Evolutionary conservation across 352 stramenopile genomes (phyloP), one percentile per base, ranked within the genome.

Genomic region (Globisporangium radiosum): DNA sequence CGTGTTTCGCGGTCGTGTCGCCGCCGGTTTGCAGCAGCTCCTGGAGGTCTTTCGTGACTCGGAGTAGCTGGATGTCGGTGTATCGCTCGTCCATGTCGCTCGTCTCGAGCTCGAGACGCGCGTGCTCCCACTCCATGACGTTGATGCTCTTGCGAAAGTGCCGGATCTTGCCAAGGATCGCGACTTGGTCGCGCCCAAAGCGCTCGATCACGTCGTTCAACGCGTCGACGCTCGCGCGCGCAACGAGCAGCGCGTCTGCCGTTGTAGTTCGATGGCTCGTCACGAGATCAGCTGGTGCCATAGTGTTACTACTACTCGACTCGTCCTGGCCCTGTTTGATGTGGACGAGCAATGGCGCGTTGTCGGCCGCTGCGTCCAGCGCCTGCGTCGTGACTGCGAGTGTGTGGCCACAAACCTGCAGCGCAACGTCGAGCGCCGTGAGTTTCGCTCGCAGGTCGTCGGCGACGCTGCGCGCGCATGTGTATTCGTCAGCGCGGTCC

Each of bases 71-170:
- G 44, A 97, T 84, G 67, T 98, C 92, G 7, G 82, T 97, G 80
- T 97, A 97, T 17, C 91, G 76, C 62, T 97, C 90, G 56, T 97
- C 85, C 68, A 92, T 86, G 71, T 97, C 87, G 10, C 76, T 73
- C 14, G 78, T 86, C 57, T 96, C 73, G 56, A 92, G 66, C 17
- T 88, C 70, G 36, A 97, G 66, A 55, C 92, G 79, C 8, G 75
- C 65, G 63, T 95, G 82, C 54, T 97, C 87, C 92, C 92, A 98
- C 64, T 97, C 81, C 85, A 97, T 96, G 58, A 94, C 82, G 69
- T 96, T 97, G 69, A 98, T 97, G 63, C 78, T 95, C 64, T 97
- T 97, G 43, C 89, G 83, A 53, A 97, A 98, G 57, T 98, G 88
- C 67, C 95, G 94, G 70, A 97, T 97, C 57, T 87, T 88, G 47